A percentile compares a stretch with the other conserved stretches of the same genome.
Evolutionary conservation across 1,284 basidiomycete species (phyloP).

Genomic region (Ganoderma resinaceum): DNA sequence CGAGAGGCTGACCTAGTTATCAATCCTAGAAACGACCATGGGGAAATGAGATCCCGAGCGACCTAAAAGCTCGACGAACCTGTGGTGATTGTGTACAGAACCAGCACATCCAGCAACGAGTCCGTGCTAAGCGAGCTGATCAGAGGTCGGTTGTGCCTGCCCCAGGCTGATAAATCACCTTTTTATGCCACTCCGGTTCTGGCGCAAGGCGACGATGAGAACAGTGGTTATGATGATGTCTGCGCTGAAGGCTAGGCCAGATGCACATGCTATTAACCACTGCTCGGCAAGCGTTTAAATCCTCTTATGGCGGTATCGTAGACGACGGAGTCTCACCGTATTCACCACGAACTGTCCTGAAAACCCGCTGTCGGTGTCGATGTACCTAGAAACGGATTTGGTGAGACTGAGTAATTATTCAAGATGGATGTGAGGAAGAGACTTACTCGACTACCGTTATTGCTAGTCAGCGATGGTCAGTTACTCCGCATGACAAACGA

Average conservation of each 20-base stretch:
- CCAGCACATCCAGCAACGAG: background rate
- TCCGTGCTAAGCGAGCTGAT: background rate
- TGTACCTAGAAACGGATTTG: background rate
- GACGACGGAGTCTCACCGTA: background rate
- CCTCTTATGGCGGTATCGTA: background rate
- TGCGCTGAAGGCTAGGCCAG: background rate
- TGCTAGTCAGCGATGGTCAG: background rate
- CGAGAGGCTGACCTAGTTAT: background rate
- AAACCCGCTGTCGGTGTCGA: background rate
- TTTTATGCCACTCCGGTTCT: background rate
- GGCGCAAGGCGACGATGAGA: background rate
- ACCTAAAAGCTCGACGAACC: background rate
- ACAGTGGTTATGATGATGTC: background rate
- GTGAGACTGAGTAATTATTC: background rate
- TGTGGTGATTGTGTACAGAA: background rate
- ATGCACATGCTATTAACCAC: conserved; percentile 1
- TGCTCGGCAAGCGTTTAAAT: background rate
- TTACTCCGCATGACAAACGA: background rate
- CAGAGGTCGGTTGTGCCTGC: background rate
- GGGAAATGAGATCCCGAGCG: background rate
- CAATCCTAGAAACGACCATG: background rate
- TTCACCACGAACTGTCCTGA: background rate
- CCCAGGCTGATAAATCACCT: background rate
- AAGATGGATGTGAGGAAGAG: background rate
- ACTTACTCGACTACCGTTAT: background rate